These are phyloP conservation scores for Hordeum marinum DNA, from an alignment of 176 grass and related monocot species.

Conservation along the genomic window DNA sequence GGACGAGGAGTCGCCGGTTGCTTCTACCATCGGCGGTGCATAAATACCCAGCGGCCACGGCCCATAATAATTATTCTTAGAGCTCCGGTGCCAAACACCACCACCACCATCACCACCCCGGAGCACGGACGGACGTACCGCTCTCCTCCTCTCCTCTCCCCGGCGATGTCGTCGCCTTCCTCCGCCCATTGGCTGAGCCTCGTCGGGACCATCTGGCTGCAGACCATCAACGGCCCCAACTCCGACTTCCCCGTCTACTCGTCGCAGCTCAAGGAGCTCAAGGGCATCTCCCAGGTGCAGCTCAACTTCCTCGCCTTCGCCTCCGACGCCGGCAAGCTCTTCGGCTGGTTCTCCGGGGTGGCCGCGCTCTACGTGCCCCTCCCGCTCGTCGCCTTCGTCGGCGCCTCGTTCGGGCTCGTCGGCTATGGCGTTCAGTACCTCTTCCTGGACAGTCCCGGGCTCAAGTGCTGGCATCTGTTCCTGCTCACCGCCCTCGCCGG, in stretches of 20 bases:
- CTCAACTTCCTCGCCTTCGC: conserved; percentile 96
- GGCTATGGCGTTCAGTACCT: conserved; percentile 94
- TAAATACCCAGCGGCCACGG: conserved; percentile 47
- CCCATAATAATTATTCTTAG: neutral
- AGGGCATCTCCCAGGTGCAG: conserved; percentile 80
- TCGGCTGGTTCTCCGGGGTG: conserved; percentile 91
- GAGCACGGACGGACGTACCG: neutral
- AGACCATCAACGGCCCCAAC: conserved; percentile 91
- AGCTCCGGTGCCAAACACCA: conserved; percentile 28
- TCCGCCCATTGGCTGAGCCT: conserved; percentile 85
- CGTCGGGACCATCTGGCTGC: conserved; percentile 93
- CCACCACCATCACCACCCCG: neutral
- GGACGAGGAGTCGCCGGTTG: conserved; percentile 18
- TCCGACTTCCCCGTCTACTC: conserved; percentile 96
- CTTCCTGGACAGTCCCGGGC: conserved; percentile 52
- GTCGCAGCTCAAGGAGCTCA: conserved; percentile 93
- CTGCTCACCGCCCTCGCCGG: conserved; percentile 81
- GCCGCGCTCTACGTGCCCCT: conserved; percentile 76
- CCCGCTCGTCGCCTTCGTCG: conserved; percentile 64
- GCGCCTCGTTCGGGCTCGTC: conserved; percentile 60
- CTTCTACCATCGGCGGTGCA: conserved; percentile 28
- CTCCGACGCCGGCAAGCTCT: conserved; percentile 95
- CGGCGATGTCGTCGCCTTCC: conserved; percentile 49
- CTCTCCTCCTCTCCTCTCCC: no score
- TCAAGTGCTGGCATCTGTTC: conserved; percentile 82